Percentiles rank a stretch among this genome's conserved stretches.
These are phyloP conservation scores for Sugiyamaella mastotermitis DNA, from an alignment of 805 yeast genomes.

Conservation along the genomic window DNA sequence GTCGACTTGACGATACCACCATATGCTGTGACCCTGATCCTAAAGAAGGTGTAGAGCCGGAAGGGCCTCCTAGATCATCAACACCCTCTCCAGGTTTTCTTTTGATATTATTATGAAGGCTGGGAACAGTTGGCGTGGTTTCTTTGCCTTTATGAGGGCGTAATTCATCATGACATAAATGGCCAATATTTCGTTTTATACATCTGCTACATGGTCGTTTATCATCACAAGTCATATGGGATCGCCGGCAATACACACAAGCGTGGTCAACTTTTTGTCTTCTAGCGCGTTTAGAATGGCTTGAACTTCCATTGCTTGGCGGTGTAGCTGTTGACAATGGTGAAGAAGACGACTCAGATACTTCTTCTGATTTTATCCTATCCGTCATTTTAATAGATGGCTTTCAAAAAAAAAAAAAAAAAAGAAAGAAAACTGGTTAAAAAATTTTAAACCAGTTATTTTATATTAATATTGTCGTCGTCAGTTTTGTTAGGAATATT, in stretches of 20 bases:
- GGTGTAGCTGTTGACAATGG: too few relatives aligned
- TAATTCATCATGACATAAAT: conserved; percentile 75
- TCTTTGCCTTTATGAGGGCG: conserved; percentile 1
- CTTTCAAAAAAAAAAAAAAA: too few relatives aligned
- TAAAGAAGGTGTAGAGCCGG: neutral
- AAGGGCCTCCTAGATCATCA: neutral
- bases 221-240: conserved; percentile 87
- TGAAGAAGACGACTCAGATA: too few relatives aligned
- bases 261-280: conserved; percentile 35
- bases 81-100: neutral
- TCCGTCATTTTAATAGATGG: too few relatives aligned
- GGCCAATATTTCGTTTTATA: conserved; percentile 80
- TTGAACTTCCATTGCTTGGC: too few relatives aligned
- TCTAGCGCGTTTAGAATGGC: conserved; percentile 1
- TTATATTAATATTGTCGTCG: too few relatives aligned
- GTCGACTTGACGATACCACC: conserved; percentile 6
- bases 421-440: too few relatives aligned
- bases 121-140: neutral
- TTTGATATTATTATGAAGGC: neutral
- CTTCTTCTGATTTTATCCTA: too few relatives aligned
- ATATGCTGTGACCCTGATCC: conserved; percentile 11
- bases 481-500: too few relatives aligned
- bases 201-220: conserved; percentile 76
- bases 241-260: conserved; percentile 85
- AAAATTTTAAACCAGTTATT: too few relatives aligned